These are phyloP conservation scores for Plantago ovata DNA, from an alignment of 257 asterid genomes.

Conservation along the genomic window DNA sequence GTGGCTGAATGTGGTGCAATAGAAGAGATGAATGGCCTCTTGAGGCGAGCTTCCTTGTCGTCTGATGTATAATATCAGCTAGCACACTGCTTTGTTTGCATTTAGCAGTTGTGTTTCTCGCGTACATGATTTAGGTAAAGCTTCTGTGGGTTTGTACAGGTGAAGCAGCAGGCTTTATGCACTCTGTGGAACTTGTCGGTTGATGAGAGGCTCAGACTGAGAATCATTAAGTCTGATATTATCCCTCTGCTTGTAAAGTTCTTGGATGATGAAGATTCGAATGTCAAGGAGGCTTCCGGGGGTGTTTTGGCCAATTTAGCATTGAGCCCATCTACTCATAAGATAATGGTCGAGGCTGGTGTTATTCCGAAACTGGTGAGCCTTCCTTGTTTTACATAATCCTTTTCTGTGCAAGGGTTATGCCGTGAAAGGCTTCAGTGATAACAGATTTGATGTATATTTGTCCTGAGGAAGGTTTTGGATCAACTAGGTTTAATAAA, in stretches of 20 bases:
- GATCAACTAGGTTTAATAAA: no score
- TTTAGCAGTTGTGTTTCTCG: slow-evolving; percentile 13
- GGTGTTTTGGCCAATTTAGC: slow-evolving; percentile 75
- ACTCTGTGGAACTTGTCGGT: slow-evolving; percentile 75
- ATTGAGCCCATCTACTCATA: slow-evolving; percentile 52
- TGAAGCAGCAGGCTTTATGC: slow-evolving; percentile 74
- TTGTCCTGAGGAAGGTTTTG: background rate
- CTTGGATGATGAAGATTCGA: slow-evolving; percentile 68
- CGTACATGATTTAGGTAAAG: slow-evolving; percentile 20
- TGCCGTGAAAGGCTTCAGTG: slow-evolving; percentile 11
- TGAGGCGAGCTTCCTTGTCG: slow-evolving; percentile 56
- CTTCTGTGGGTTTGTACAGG: slow-evolving; percentile 46
- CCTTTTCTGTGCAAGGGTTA: slow-evolving; percentile 17
- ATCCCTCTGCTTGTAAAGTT: slow-evolving; percentile 51
- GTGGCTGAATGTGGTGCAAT: slow-evolving; percentile 81
- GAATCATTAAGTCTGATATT: slow-evolving; percentile 53
- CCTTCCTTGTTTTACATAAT: slow-evolving; percentile 13
- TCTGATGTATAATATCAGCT: slow-evolving; percentile 38
- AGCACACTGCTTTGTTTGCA: slow-evolving; percentile 5
- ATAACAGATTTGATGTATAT: slow-evolving; percentile 6
- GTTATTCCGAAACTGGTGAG: slow-evolving; percentile 75
- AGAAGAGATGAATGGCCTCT: slow-evolving; percentile 64
- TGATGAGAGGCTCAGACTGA: slow-evolving; percentile 62
- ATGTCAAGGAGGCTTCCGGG: slow-evolving; percentile 68
- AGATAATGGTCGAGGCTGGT: slow-evolving; percentile 71